Base-by-base conservation (phyloP, 345 rosid genomes). In the Crucihimalaya himalaica region DNA sequence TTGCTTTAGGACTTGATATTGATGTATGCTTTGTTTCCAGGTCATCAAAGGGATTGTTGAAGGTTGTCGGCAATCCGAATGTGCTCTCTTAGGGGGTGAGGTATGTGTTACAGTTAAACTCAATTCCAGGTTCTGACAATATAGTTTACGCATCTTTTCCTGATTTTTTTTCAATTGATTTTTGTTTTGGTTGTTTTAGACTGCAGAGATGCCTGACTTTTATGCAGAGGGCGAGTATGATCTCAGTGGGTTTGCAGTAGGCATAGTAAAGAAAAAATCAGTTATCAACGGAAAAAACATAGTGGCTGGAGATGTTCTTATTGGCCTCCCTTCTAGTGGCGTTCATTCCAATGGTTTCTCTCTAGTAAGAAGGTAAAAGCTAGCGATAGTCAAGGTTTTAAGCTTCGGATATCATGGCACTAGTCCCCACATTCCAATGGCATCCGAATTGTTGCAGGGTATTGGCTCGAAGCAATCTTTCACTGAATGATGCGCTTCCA, bases 271-370 rank as follows among this genome's bases (percentile, higher is more conserved):
- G 72, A 90, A 86, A 86, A 84, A 79, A 47, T 83, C 96, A 3
- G 88, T 90, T 19, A 92, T 95, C 63, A 86, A 95, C 46, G 99
- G 99, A 15, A 89, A 85, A 80, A 84, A 75, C 79, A 89, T 92
- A n/a, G 83, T 72, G 35, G 87, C 83, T 47, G 94, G 97, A 68
- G 96, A 91, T 80, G 84, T 85, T 10, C 86, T 91, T 46, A 85
- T 94, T 76, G 97, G 98, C 53, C 80, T 94, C 53, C 96, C 97
- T 62, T 90, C 98, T 10, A 92, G 93, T 52, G 99, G 98, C 29
- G 96, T 92, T 35, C 98, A 92, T 80, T 95, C 97, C 9, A 95
- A 95, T 79, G 97, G 99, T 31, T 95, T 92, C 80, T 95, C 97
- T 46, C 91, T 92, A 56, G 94, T 88, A 4, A 87, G 96, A 86